Percentiles rank a stretch among this genome's conserved stretches.
phyloP scores from a whole-genome alignment of 169 alveolate species.

The Plasmodium gallinaceum region DNA sequence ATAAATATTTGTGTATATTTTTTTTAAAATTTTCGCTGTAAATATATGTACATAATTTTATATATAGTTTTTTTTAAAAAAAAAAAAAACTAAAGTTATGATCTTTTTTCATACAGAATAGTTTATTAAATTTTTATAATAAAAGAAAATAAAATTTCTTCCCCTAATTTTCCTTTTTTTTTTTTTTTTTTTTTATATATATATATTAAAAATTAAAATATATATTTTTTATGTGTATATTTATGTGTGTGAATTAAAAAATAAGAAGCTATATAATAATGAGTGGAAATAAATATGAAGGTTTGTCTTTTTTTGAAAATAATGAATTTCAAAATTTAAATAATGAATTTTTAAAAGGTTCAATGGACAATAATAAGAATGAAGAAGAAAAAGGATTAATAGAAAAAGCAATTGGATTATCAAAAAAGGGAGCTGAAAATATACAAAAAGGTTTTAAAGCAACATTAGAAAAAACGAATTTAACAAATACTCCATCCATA shows the following conservation, averaged over 20 bases:
- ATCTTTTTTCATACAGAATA: too few species aligned
- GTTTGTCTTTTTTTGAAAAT: slow-evolving; percentile 62
- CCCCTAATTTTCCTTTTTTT: too few species aligned
- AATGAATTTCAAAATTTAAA: slow-evolving; percentile 40
- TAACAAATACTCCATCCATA: slow-evolving; percentile 38
- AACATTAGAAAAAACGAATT: slow-evolving; percentile 56
- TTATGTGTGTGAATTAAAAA: too few species aligned
- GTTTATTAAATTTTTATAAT: too few species aligned
- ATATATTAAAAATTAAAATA: too few species aligned
- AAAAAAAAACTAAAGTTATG: too few species aligned
- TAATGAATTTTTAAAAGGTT: slow-evolving; percentile 39
- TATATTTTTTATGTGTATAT: too few species aligned
- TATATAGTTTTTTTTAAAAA: too few species aligned
- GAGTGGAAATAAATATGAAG: slow-evolving; percentile 51
- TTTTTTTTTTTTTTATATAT: too few species aligned
- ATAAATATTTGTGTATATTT: too few species aligned
- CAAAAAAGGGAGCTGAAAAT: slow-evolving; percentile 72
- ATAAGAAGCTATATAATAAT: not conserved
- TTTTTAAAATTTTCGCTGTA: not conserved
- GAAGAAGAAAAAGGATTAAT: slow-evolving; percentile 61
- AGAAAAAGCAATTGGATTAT: slow-evolving; percentile 56
- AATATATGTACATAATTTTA: not conserved
- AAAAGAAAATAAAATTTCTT: too few species aligned
- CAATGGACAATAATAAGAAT: slow-evolving; percentile 31
- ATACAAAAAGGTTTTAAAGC: slow-evolving; percentile 60